phyloP scores from a whole-genome alignment of 2,329 filamentous ascomycete genomes.

The Penicillium sp. region DNA sequence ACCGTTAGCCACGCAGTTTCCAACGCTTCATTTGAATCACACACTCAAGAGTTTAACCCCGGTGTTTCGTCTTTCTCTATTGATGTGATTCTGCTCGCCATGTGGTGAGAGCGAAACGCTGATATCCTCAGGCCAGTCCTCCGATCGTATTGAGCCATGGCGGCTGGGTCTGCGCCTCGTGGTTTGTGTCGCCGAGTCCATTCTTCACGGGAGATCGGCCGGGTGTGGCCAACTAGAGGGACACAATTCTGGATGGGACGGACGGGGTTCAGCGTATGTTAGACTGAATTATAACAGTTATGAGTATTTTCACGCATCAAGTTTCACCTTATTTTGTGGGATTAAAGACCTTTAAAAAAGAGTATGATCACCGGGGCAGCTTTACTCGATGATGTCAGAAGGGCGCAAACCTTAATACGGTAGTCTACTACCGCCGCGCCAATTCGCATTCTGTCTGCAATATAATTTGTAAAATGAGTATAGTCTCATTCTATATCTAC shows the following conservation, averaged over 20 bases:
- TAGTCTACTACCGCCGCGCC: background rate
- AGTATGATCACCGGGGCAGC: background rate
- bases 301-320: background rate
- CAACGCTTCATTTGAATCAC: background rate
- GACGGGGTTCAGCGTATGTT: background rate
- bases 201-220: slow-evolving; percentile 9
- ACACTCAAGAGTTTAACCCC: slow-evolving; percentile 19
- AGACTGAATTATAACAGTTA: background rate
- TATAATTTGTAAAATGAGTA: background rate
- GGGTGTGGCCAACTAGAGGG: background rate
- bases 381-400: slow-evolving; percentile 2
- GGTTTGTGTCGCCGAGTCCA: slow-evolving; percentile 2
- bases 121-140: slow-evolving; percentile 14
- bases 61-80: slow-evolving; percentile 21
- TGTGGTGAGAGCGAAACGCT: background rate
- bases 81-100: slow-evolving; percentile 15
- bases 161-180: background rate
- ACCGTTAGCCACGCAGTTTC: background rate
- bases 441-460: background rate
- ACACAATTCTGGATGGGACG: background rate
- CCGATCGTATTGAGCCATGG: slow-evolving; percentile 4
- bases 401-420: background rate
- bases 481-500: no score
- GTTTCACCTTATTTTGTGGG: no score
- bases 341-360: background rate